phyloP scores from a whole-genome alignment of 2,329 filamentous ascomycete species.

The Fusarium bactridioides region DNA sequence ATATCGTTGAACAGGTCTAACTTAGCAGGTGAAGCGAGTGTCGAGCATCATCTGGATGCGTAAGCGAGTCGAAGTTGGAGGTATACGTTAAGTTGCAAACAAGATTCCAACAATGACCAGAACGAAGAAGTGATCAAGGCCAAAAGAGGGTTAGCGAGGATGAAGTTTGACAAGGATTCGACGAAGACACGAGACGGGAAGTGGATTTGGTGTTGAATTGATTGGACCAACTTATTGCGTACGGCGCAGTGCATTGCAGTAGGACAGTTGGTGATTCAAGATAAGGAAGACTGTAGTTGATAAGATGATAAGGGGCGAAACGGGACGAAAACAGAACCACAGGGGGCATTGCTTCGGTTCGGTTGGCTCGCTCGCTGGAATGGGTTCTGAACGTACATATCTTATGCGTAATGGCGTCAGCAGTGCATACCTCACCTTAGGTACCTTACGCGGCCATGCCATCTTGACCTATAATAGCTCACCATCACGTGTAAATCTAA shows the following conservation, averaged over 20 bases:
- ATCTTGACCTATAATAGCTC: not conserved
- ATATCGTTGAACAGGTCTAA: not conserved
- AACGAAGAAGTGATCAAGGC: not conserved
- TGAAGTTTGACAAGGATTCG: constrained; percentile 22
- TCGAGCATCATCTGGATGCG: constrained; percentile 33
- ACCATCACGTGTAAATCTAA: constrained; percentile 22
- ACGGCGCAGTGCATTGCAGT: not conserved
- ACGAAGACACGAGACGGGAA: constrained; percentile 31
- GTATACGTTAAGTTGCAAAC: constrained; percentile 9
- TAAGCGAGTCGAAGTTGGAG: constrained; percentile 17
- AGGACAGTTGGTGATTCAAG: constrained; percentile 3
- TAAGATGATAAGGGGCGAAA: constrained; percentile 4
- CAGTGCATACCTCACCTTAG: constrained; percentile 9
- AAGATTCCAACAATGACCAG: constrained; percentile 11
- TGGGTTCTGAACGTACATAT: not conserved
- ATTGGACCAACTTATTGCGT: constrained; percentile 27
- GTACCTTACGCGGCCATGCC: constrained; percentile 11
- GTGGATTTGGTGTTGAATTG: constrained; percentile 27
- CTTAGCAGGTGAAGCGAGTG: constrained; percentile 29
- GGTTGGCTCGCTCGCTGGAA: not conserved
- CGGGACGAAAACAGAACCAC: not conserved
- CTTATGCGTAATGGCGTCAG: constrained; percentile 15
- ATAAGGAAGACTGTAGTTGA: constrained; percentile 16
- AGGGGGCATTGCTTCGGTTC: not conserved
- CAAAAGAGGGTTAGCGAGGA: constrained; percentile 30